Evolutionary conservation across 2,329 filamentous ascomycete species (phyloP), one percentile per base, ranked within the genome.

Genomic region (Achaetomium macrosporum): DNA sequence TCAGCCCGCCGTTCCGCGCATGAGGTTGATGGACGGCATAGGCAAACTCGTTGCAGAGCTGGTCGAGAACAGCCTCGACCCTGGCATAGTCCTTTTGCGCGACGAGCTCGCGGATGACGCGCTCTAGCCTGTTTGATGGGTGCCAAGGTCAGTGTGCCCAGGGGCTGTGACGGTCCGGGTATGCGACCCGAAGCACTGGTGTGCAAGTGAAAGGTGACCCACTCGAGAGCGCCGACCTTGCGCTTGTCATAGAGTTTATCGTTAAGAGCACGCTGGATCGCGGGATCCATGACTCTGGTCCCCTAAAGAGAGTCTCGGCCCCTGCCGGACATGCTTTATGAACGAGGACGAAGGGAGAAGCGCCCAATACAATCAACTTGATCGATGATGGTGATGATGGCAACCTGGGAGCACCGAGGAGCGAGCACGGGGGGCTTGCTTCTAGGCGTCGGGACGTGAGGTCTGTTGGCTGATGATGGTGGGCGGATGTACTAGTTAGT

Each of bases 181-280:
- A 30, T 55, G 50, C 30, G 37, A 41, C 25, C 50, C 42, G 46
- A 40, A 33, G n/a, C 16, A 37, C 17, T 2, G 16, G 31, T 40
- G 13, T 16, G 16, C 8, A 47, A 17, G 13, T 8, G 30, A 9
- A 43, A n/a, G 47, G 35, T 39, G 16, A 75, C 87, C 65, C 84
- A 96, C 90, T 99, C 93, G 53, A 99, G 82, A 63, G 95, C 93
- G 59, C 93, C 93, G 66, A 90, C 85, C 73, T 99, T 99, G 68
- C 95, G 84, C 77, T 95, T 96, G 69, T 99, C 93, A 71, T 99
- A 99, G 67, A 97, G 85, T 81, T 96, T 99, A 74, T 99, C 93
- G 69, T 95, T 95, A 68, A 99, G 78, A 61, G 91, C 81, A 63
- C 92, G 88, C 72, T 95, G 90, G 68, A 96, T 89, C 68, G 84